Conservation (phyloP, 495 filamentous ascomycete genomes). For the Cairneyella variabilis region DNA sequence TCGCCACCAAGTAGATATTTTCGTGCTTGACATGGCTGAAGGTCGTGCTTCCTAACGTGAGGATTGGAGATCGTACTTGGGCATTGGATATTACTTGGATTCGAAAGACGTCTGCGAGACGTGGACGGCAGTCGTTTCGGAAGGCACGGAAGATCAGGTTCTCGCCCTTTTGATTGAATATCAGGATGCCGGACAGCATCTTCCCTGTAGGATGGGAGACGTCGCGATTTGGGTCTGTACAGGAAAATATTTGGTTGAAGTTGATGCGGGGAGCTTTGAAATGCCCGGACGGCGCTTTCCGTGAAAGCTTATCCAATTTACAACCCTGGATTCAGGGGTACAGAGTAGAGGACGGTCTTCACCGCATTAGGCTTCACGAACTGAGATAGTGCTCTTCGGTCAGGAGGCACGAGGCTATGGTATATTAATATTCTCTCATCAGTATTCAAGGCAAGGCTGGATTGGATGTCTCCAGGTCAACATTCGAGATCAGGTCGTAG, state of each 20-base stretch:
- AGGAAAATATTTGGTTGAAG: neutral
- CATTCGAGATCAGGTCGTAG: no score
- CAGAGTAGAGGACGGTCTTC: no score
- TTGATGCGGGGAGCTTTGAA: conserved; percentile 3
- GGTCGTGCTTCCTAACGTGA: conserved; percentile 95
- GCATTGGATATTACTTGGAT: conserved; percentile 99
- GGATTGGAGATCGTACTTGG: conserved; percentile 94
- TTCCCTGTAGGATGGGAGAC: conserved; percentile 27
- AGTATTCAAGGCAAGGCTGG: neutral
- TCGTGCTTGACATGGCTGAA: conserved; percentile 99
- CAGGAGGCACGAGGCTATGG: no score
- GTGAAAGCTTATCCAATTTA: no score
- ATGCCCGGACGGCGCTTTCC: neutral
- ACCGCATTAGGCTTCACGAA: no score
- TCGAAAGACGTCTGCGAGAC: conserved; percentile 97
- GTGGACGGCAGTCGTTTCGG: conserved; percentile 93
- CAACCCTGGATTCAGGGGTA: no score
- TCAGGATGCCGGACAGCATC: conserved; percentile 94
- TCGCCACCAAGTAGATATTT: conserved; percentile 97
- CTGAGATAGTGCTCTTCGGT: no score
- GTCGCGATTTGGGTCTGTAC: neutral
- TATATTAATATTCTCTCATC: neutral
- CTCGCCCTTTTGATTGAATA: conserved; percentile 99
- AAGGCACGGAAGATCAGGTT: conserved; percentile 99
- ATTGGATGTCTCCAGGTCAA: no score